Evolutionary conservation across 768 basidiomycete genomes (phyloP).

Genomic region (Trametes maxima): DNA sequence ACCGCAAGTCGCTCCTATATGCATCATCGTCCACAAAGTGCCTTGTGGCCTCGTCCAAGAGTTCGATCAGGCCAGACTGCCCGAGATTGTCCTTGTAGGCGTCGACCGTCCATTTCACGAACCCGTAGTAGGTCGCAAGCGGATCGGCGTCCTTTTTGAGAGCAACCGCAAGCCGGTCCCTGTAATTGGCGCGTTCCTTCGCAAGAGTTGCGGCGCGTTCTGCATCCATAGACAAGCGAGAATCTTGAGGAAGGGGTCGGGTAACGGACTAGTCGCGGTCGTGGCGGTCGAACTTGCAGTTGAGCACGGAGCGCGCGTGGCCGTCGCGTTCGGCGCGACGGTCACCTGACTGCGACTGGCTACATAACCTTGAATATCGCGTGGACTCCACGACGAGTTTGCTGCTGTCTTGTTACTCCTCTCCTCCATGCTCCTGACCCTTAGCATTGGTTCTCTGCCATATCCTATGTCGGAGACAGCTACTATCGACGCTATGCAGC

Average conservation of each 20-base stretch:
- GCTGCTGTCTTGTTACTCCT: no score
- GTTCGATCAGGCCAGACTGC: slow-evolving; percentile 71
- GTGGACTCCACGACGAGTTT: no score
- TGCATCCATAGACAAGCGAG: slow-evolving; percentile 12
- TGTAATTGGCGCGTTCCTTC: slow-evolving; percentile 30
- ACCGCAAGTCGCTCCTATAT: slow-evolving; percentile 87
- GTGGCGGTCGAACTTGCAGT: slow-evolving; percentile 1
- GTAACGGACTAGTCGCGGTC: not conserved
- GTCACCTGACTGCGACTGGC: slow-evolving; percentile 19
- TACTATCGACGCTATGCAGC: no score
- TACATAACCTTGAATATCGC: not conserved
- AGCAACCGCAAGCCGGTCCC: slow-evolving; percentile 50
- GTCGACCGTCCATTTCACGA: slow-evolving; percentile 88
- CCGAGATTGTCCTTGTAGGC: slow-evolving; percentile 72
- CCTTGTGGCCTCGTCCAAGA: slow-evolving; percentile 83
- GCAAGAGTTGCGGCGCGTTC: slow-evolving; percentile 18
- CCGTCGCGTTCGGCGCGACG: slow-evolving; percentile 18
- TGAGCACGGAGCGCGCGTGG: slow-evolving; percentile 8
- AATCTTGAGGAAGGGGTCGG: not conserved
- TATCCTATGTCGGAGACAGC: no score
- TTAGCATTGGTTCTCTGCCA: no score
- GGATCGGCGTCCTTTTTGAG: slow-evolving; percentile 83
- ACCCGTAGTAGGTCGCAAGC: slow-evolving; percentile 80
- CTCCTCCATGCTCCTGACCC: no score
- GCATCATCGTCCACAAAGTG: slow-evolving; percentile 81